Base-by-base conservation (phyloP, 2,329 filamentous ascomycete species). In the Verticillium longisporum region DNA sequence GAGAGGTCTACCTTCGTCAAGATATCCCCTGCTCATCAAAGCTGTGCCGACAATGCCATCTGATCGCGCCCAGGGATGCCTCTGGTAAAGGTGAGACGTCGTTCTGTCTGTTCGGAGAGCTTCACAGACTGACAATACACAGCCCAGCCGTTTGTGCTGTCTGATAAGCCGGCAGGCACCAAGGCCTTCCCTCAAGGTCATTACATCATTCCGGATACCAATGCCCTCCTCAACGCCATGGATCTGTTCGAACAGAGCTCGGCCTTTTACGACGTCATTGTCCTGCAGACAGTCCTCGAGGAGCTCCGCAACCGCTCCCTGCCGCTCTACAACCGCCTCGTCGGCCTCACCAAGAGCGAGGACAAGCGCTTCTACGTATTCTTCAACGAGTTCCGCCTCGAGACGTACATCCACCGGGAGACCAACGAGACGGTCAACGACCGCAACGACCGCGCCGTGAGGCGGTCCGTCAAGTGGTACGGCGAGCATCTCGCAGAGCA, bases 321-420 rank as follows among this genome's bases (percentile, higher is more conserved):
- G 63, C 95, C 95, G 53, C 85, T 99, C 41, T 99, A 98, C 78
- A 97, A 97, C 74, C 90, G 95, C 45, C 80, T 99, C 57, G 86
- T 98, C 66, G 88, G 90, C 26, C 80, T 99, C 65, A 96, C 93
- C 45, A 96, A 94, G 76, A 97, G 94, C 70, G 92, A 97, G 69
- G 92, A 96, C 66, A 99, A 99, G 80, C 87, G 94, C 60, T 98
- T 97, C 73, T 97, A 98, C 71, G 91, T 99, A 58, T 99, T 99
- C 74, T 98, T 98, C 84, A 99, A 99, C 74, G 95, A 99, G 69
- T 99, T 99, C 72, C 86, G 94, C 58, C 80, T 93, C 45, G 96
- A 99, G 74, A 99, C 95, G 0, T 90, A 97, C 70, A 85, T 97
- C 56, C 78, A 83, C 33, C 84, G 95, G 64, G 83, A 88, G 21